phyloP scores from a whole-genome alignment of 495 filamentous ascomycete species.

The Polyplosphaeria fusca region DNA sequence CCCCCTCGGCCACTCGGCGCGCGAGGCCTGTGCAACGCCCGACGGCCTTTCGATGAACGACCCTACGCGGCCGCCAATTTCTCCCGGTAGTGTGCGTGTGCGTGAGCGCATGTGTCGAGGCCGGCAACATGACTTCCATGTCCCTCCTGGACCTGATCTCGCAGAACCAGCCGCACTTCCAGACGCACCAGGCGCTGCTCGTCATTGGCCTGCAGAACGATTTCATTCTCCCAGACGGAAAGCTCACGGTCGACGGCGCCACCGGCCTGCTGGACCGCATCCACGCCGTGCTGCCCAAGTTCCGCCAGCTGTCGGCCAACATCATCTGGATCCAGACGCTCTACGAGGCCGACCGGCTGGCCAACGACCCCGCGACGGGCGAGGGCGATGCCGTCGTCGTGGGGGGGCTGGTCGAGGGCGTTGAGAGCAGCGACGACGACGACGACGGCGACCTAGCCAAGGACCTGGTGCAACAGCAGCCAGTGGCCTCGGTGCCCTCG shows the following conservation, averaged over 20 bases:
- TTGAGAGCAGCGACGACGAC: conserved; percentile 27
- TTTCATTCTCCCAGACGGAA: conserved; percentile 69
- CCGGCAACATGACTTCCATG: conserved; percentile 27
- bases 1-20: no score
- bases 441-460: conserved; percentile 26
- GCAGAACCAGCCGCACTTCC: conserved; percentile 49
- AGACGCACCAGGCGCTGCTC: conserved; percentile 79
- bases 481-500: conserved; percentile 21
- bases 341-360: conserved; percentile 59
- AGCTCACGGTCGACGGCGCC: conserved; percentile 62
- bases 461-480: conserved; percentile 24
- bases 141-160: conserved; percentile 40
- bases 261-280: conserved; percentile 66
- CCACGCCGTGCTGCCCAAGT: conserved; percentile 62
- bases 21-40: background rate
- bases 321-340: conserved; percentile 85
- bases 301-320: conserved; percentile 69
- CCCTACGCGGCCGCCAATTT: conserved; percentile 1
- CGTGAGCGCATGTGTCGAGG: background rate
- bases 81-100: conserved; percentile 16
- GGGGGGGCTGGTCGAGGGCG: conserved; percentile 31
- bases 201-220: conserved; percentile 91
- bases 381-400: conserved; percentile 46
- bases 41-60: conserved; percentile 7
- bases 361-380: conserved; percentile 47